Evolutionary conservation across 768 basidiomycete genomes (phyloP).

Genomic region (Termitomyces sp.): DNA sequence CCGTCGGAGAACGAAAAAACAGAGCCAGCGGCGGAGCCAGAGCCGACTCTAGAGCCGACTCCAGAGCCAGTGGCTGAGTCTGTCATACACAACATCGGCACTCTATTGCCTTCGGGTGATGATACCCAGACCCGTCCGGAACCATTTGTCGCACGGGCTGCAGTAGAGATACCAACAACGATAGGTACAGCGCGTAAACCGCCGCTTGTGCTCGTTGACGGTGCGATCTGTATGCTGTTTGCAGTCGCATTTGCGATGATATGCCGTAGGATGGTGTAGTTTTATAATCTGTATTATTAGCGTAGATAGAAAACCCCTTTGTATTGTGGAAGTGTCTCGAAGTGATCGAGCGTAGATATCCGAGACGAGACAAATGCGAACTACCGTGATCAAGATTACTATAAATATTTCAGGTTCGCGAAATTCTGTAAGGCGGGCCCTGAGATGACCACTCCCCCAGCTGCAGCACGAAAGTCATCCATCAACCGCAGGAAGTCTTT

Average conservation of each 20-base stretch:
- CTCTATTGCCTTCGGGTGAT: constrained; percentile 4
- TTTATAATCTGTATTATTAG: constrained; percentile 5
- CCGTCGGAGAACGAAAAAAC: neutral
- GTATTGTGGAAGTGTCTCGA: neutral
- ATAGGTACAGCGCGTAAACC: constrained; percentile 28
- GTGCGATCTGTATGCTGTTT: constrained; percentile 67
- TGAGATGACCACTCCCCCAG: constrained; percentile 2
- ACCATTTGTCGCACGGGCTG: constrained; percentile 7
- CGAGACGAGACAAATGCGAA: constrained; percentile 15
- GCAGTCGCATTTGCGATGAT: constrained; percentile 65
- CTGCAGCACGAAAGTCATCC: neutral
- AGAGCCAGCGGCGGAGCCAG: neutral
- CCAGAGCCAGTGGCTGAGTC: constrained; percentile 4
- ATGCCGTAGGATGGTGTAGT: constrained; percentile 49
- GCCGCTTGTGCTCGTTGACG: constrained; percentile 59
- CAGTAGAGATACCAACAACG: constrained; percentile 5
- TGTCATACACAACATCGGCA: constrained; percentile 8
- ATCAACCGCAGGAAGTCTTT: constrained; percentile 30
- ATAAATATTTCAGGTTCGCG: neutral
- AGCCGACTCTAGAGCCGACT: neutral
- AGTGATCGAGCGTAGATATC: constrained; percentile 8
- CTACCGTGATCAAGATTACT: neutral
- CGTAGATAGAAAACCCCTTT: neutral
- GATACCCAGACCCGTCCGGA: constrained; percentile 5
- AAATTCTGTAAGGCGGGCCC: neutral